Evolutionary conservation across 2,329 filamentous ascomycete species (phyloP), one percentile per base, ranked within the genome.

Genomic region (Rugonectria rugulosa): DNA sequence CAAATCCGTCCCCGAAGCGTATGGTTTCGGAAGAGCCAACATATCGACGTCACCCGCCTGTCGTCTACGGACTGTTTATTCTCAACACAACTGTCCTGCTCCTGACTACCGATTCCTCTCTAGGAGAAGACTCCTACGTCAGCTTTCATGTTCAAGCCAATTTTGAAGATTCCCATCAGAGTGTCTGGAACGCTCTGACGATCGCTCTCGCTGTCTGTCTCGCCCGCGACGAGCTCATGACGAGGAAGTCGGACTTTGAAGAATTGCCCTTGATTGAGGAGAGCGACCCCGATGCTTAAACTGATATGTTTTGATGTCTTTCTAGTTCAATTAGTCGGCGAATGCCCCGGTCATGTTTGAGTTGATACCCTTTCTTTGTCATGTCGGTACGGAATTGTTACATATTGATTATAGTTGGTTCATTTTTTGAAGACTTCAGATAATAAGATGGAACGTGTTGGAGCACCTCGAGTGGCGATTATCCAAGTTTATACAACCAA

Each of bases 111-210:
- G 77, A 79, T 50, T 70, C 77, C 1, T 65, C 73, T 17, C 73
- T 72, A 43, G 73, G 67, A 3, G 63, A 70, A 2, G 40, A 66
- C 4, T 71, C 70, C n/a, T 70, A 73, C 45, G 70, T 78, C 26
- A 79, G 75, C 59, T 78, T 74, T 48, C 77, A 79, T 40, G 71
- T 77, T n/a, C 73, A 77, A 40, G 64, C 73, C 19, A 68, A 76
- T 40, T 77, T 79, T 38, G 66, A 69, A 46, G 71, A 77, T 37
- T 65, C 65, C 10, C 65, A 70, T 15, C 76, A 79, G 61, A 73
- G 75, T 47, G 70, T 79, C 19, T 79, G 77, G 77, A 79, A 79
- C 58, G 77, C 75, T 2, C 60, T 79, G 31, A 79, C 77, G 4
- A 49, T 77, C 9, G 77, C 75, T 8, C 68, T 77, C 19, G 71